These are phyloP conservation scores for Monosporozyma servazzii DNA, from an alignment of 805 yeast species.

Conservation along the genomic window DNA sequence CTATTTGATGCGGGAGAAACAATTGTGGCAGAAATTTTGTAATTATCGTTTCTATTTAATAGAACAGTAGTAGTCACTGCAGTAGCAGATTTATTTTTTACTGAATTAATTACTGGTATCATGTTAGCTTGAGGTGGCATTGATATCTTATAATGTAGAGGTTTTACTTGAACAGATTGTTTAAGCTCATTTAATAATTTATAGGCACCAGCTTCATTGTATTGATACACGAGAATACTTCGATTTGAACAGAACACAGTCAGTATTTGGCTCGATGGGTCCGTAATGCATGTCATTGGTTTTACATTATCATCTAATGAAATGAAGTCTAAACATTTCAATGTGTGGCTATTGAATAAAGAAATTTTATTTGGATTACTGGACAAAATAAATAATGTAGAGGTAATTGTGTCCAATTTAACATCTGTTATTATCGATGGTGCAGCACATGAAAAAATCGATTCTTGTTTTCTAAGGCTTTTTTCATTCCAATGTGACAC, in stretches of 20 bases:
- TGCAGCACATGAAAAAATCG: conserved; percentile 10
- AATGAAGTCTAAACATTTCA: conserved; percentile 12
- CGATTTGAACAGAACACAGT: conserved; percentile 22
- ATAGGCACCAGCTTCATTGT: conserved; percentile 15
- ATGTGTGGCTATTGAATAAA: conserved; percentile 11
- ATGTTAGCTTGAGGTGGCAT: conserved; percentile 29
- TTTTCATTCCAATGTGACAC: conserved; percentile 13
- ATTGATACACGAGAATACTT: conserved; percentile 23
- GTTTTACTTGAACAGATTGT: conserved; percentile 24
- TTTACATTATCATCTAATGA: conserved; percentile 8
- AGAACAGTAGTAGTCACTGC: conserved; percentile 19
- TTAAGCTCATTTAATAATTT: conserved; percentile 19
- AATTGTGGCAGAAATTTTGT: conserved; percentile 20
- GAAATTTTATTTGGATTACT: conserved; percentile 17
- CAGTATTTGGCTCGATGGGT: conserved; percentile 22
- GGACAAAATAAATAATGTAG: conserved; percentile 17
- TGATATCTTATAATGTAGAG: conserved; percentile 25
- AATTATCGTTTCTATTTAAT: conserved; percentile 22
- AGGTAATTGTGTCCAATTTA: conserved; percentile 13
- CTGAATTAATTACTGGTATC: conserved; percentile 25
- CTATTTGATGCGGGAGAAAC: conserved; percentile 23
- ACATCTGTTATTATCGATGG: conserved; percentile 25
- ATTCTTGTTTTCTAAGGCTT: conserved; percentile 1
- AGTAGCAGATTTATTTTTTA: conserved; percentile 17
- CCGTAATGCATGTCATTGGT: conserved; percentile 24